Conservation (phyloP, 805 yeast genomes). For the Saccharomycopsis olivae region DNA sequence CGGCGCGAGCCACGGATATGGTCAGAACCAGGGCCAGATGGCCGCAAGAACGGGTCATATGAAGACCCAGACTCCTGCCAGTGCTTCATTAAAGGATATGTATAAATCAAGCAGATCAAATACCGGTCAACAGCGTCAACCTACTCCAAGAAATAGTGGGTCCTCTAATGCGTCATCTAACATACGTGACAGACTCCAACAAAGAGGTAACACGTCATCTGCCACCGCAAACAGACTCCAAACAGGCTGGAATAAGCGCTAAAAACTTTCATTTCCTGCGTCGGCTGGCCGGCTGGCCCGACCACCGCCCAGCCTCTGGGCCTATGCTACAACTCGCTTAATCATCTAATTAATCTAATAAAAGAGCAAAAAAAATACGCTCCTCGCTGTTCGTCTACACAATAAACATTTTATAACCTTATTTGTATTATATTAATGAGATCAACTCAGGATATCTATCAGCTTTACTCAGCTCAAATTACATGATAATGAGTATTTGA, state of each 20-base stretch:
- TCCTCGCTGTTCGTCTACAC: neutral
- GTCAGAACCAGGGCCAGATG: neutral
- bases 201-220: conserved; percentile 5
- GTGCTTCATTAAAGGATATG: conserved; percentile 16
- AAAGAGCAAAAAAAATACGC: neutral
- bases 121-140: no score
- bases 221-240: conserved; percentile 9
- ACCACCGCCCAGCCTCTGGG: no score
- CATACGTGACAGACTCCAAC: conserved; percentile 14
- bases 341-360: neutral
- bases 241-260: conserved; percentile 3
- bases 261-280: neutral
- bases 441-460: no score
- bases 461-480: conserved; percentile 21
- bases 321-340: no score
- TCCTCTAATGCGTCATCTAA: neutral
- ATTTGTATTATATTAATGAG: no score
- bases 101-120: conserved; percentile 12
- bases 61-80: conserved; percentile 18
- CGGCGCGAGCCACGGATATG: neutral
- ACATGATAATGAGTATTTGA: conserved; percentile 40
- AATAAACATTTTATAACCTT: no score
- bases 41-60: neutral
- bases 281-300: no score
- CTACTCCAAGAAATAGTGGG: neutral